Percentiles rank a stretch among this genome's conserved stretches.
Evolutionary conservation across 2,329 filamentous ascomycete species (phyloP).

Genomic region (Pseudogymnoascus sp.): DNA sequence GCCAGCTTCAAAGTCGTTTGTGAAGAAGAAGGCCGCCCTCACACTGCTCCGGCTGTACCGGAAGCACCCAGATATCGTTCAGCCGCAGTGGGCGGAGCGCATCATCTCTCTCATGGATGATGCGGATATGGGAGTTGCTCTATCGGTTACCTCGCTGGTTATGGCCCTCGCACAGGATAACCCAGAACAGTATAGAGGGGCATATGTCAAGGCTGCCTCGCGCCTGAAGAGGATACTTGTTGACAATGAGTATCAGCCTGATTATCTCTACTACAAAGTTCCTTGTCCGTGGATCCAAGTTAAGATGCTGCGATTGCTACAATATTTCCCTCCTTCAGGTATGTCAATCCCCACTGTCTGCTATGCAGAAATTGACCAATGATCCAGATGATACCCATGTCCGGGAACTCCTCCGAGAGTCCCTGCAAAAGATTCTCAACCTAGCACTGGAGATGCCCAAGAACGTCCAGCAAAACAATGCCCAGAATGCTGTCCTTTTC

Average conservation of each 20-base stretch:
- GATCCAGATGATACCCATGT: slow-evolving; percentile 77
- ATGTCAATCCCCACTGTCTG: slow-evolving; percentile 26
- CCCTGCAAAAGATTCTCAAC: slow-evolving; percentile 83
- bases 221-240: slow-evolving; percentile 83
- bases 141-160: slow-evolving; percentile 91
- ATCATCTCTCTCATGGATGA: slow-evolving; percentile 99
- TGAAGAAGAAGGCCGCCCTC: slow-evolving; percentile 97
- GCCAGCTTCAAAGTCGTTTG: slow-evolving; percentile 92
- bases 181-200: slow-evolving; percentile 86
- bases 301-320: slow-evolving; percentile 81
- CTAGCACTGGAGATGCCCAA: slow-evolving; percentile 88
- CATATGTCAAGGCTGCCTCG: slow-evolving; percentile 87
- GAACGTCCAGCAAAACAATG: slow-evolving; percentile 98
- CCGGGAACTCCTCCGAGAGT: slow-evolving; percentile 83
- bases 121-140: slow-evolving; percentile 80
- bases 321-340: slow-evolving; percentile 95
- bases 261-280: slow-evolving; percentile 99
- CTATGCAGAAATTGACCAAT: background rate
- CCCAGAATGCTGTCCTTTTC: slow-evolving; percentile 94
- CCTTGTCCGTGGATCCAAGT: slow-evolving; percentile 98
- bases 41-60: slow-evolving; percentile 89
- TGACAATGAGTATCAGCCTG: slow-evolving; percentile 77
- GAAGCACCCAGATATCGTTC: slow-evolving; percentile 87
- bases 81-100: slow-evolving; percentile 93
- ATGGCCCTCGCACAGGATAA: slow-evolving; percentile 93